phyloP scores from a whole-genome alignment of 495 filamentous ascomycete species.

The Trichoderma virens region DNA sequence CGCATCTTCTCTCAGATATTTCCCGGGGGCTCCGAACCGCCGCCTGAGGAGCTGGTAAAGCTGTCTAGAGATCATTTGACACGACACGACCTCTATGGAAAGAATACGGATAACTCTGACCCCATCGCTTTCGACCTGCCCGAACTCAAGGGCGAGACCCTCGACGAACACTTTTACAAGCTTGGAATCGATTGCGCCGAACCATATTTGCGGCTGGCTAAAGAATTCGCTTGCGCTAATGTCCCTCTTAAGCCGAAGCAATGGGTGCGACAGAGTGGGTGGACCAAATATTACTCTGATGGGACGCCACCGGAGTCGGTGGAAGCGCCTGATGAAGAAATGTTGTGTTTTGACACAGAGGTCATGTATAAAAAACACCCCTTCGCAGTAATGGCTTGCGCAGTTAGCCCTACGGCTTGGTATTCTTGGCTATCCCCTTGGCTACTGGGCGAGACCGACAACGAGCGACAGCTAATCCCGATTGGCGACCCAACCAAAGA shows the following conservation, averaged over 20 bases:
- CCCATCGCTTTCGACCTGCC: slow-evolving; percentile 86
- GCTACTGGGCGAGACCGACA: slow-evolving; percentile 76
- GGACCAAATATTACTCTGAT: slow-evolving; percentile 83
- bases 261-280: slow-evolving; percentile 78
- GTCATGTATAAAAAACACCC: slow-evolving; percentile 90
- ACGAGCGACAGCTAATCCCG: slow-evolving; percentile 72
- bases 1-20: slow-evolving; percentile 83
- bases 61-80: slow-evolving; percentile 77
- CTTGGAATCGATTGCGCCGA: slow-evolving; percentile 83
- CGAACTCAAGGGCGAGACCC: slow-evolving; percentile 61
- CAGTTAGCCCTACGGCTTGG: slow-evolving; percentile 79
- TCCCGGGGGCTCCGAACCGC: slow-evolving; percentile 34
- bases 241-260: slow-evolving; percentile 67
- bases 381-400: slow-evolving; percentile 95
- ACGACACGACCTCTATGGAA: slow-evolving; percentile 82
- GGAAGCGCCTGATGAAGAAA: slow-evolving; percentile 66
- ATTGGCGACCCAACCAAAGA: slow-evolving; percentile 63
- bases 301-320: slow-evolving; percentile 60
- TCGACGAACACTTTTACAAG: slow-evolving; percentile 94
- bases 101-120: slow-evolving; percentile 65
- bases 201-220: slow-evolving; percentile 72
- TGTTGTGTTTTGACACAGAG: slow-evolving; percentile 92
- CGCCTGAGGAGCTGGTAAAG: slow-evolving; percentile 60
- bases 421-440: slow-evolving; percentile 97
- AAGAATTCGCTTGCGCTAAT: slow-evolving; percentile 56